Evolutionary conservation across 1,284 basidiomycete genomes (phyloP).

Genomic region (Fomitopsis betulina): DNA sequence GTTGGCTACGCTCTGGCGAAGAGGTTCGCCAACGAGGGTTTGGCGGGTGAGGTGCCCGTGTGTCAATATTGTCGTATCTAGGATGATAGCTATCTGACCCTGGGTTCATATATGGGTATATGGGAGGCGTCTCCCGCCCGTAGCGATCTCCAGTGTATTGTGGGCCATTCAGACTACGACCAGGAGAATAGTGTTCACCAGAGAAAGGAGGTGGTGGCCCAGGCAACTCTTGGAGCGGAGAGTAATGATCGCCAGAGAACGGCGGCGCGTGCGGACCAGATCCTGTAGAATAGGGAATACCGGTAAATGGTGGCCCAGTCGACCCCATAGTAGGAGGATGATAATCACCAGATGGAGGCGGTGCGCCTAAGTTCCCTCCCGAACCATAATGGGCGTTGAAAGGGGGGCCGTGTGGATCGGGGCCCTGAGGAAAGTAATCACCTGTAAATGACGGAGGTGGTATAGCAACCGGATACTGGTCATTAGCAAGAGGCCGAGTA

Average conservation of each 20-base stretch:
- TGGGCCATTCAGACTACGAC: slow-evolving; percentile 5
- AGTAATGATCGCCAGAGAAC: slow-evolving; percentile 10
- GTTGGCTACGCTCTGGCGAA: neutral
- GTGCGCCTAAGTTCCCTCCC: neutral
- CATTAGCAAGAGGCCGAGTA: neutral
- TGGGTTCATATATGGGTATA: slow-evolving; percentile 18
- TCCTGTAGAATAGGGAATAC: slow-evolving; percentile 2
- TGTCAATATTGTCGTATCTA: slow-evolving; percentile 17
- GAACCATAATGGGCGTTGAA: neutral
- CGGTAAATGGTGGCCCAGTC: slow-evolving; percentile 1
- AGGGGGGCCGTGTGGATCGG: neutral
- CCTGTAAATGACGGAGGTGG: neutral
- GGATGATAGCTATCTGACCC: slow-evolving; percentile 25
- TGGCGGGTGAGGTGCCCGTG: slow-evolving; percentile 15
- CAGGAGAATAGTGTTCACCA: slow-evolving; percentile 4
- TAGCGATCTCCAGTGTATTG: slow-evolving; percentile 17
- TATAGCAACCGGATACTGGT: neutral
- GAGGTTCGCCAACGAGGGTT: slow-evolving; percentile 2
- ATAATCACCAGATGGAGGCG: neutral
- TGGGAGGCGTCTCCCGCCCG: slow-evolving; percentile 19
- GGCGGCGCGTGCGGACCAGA: slow-evolving; percentile 10
- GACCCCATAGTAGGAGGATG: slow-evolving; percentile 7
- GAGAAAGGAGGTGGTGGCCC: slow-evolving; percentile 1
- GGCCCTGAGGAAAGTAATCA: neutral
- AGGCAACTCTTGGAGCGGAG: slow-evolving; percentile 1